A percentile compares a stretch with the other conserved stretches of the same genome.
phyloP scores from a whole-genome alignment of 257 asterid species.

The Petrea volubilis region DNA sequence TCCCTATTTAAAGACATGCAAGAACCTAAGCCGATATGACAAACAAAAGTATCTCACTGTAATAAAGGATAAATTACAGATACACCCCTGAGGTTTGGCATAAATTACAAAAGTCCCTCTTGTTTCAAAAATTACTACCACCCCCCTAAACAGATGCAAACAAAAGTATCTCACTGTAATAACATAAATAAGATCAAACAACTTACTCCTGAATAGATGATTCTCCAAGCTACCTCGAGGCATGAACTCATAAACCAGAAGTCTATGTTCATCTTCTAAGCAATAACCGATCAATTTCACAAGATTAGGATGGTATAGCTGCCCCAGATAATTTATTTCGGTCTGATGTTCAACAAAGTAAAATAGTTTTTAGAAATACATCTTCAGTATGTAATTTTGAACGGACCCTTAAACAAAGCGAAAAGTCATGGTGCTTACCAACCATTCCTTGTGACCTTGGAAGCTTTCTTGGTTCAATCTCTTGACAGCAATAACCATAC shows the following conservation, averaged over 20 bases:
- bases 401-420: neutral
- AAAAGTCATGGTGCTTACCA: slow-evolving; percentile 47
- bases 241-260: slow-evolving; percentile 75
- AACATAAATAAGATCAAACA: neutral
- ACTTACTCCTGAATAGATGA: slow-evolving; percentile 70
- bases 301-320: slow-evolving; percentile 68
- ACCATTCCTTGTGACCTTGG: slow-evolving; percentile 90
- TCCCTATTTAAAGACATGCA: slow-evolving; percentile 36
- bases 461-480: slow-evolving; percentile 74
- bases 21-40: neutral
- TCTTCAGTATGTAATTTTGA: neutral
- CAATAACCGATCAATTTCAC: slow-evolving; percentile 67
- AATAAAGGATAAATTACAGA: neutral
- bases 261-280: slow-evolving; percentile 72
- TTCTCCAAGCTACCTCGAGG: slow-evolving; percentile 80
- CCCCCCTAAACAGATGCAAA: no score
- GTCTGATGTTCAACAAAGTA: slow-evolving; percentile 34
- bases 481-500: slow-evolving; percentile 76
- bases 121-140: no score
- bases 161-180: no score
- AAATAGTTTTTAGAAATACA: neutral
- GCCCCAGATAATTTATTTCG: slow-evolving; percentile 62
- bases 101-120: no score
- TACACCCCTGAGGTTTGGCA: no score
- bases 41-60: neutral